phyloP scores from a whole-genome alignment of 2,329 filamentous ascomycete genomes.

The Ophiognomonia clavigignenti-juglandacearum region DNA sequence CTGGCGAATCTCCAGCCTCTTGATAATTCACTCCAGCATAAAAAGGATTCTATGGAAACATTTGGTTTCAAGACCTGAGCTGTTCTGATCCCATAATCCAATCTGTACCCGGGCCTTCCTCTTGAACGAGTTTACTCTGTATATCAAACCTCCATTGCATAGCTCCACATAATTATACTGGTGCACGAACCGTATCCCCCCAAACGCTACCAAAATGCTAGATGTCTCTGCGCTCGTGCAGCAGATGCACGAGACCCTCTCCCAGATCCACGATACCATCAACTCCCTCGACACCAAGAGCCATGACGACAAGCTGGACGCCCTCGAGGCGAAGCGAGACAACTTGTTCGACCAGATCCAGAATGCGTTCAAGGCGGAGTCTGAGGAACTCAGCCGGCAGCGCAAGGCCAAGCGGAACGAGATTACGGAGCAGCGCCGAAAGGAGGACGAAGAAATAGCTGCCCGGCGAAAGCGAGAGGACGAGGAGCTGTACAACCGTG shows the following conservation, averaged over 20 bases:
- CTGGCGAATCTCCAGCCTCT: background rate
- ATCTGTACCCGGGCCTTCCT: background rate
- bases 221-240: conserved; percentile 34
- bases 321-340: conserved; percentile 34
- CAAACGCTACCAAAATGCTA: conserved; percentile 16
- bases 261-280: conserved; percentile 33
- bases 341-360: conserved; percentile 27
- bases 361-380: conserved; percentile 27
- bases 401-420: conserved; percentile 26
- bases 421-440: conserved; percentile 30
- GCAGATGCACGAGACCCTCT: conserved; percentile 38
- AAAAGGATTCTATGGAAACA: background rate
- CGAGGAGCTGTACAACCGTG: conserved; percentile 25
- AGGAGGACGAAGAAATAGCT: conserved; percentile 36
- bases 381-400: conserved; percentile 24
- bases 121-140: too few relatives aligned
- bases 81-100: too few relatives aligned
- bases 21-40: background rate
- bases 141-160: background rate
- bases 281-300: conserved; percentile 26
- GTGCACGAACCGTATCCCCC: background rate
- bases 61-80: background rate
- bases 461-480: conserved; percentile 32
- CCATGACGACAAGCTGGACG: conserved; percentile 32
- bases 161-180: too few relatives aligned